Percentiles rank a stretch among this genome's conserved stretches.
Evolutionary conservation across 306 rosid species (phyloP).

Genomic region (Acacia melanoxylon): DNA sequence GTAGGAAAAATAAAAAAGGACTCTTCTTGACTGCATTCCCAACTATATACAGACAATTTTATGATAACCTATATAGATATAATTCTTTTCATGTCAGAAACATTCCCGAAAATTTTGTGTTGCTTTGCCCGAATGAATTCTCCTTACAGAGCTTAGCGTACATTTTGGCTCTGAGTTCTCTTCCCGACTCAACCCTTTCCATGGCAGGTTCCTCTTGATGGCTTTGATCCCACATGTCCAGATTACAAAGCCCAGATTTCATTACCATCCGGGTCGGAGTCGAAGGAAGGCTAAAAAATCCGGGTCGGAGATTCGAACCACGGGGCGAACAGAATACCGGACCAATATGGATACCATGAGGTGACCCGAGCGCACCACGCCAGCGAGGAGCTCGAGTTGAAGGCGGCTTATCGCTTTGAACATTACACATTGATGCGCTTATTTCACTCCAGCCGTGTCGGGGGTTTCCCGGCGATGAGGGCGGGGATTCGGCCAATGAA

Average conservation of each 20-base stretch:
- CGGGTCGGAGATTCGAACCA: slow-evolving; percentile 39
- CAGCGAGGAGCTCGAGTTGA: slow-evolving; percentile 25
- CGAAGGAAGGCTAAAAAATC: slow-evolving; percentile 26
- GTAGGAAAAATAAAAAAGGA: not conserved
- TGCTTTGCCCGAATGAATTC: slow-evolving; percentile 44
- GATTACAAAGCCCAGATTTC: not conserved
- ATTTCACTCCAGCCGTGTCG: slow-evolving; percentile 40
- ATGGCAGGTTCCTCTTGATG: slow-evolving; percentile 56
- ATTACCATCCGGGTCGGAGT: slow-evolving; percentile 21
- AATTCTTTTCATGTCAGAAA: slow-evolving; percentile 33
- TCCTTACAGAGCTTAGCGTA: slow-evolving; percentile 68
- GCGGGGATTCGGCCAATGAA: slow-evolving; percentile 59
- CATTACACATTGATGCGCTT: slow-evolving; percentile 44
- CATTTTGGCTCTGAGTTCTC: slow-evolving; percentile 62
- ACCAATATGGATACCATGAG: slow-evolving; percentile 19
- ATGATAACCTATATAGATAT: not conserved
- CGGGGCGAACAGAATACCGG: slow-evolving; percentile 32
- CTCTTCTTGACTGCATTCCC: slow-evolving; percentile 20
- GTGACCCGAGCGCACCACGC: slow-evolving; percentile 37
- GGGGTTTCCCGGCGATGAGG: slow-evolving; percentile 40
- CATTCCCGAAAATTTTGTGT: not conserved
- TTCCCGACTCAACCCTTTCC: slow-evolving; percentile 92
- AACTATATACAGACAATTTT: slow-evolving; percentile 34
- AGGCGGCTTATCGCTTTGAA: slow-evolving; percentile 39
- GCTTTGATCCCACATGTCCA: slow-evolving; percentile 38